phyloP scores from a whole-genome alignment of 805 yeast species.

The Ogataea trehalophila region DNA sequence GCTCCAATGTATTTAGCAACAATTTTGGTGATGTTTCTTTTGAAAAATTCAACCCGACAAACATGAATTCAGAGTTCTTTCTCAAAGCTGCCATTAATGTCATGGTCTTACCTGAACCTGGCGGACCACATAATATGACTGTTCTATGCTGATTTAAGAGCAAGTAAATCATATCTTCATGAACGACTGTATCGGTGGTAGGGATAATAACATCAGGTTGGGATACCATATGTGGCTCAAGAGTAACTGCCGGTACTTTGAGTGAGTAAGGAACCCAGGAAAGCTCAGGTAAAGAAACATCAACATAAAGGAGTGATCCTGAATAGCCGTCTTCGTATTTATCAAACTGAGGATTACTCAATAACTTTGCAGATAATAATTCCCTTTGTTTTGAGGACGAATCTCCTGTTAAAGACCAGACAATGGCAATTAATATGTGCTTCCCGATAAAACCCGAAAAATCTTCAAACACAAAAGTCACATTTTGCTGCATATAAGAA shows the following conservation, averaged over 20 bases:
- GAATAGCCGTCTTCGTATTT: slow-evolving; percentile 1
- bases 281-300: slow-evolving; percentile 40
- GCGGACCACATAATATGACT: slow-evolving; percentile 85
- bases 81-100: slow-evolving; percentile 66
- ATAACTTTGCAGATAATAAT: slow-evolving; percentile 31
- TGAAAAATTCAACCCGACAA: slow-evolving; percentile 75
- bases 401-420: slow-evolving; percentile 70
- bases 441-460: slow-evolving; percentile 29
- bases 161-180: slow-evolving; percentile 55
- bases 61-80: slow-evolving; percentile 48
- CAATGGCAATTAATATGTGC: slow-evolving; percentile 34
- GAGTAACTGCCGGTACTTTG: slow-evolving; percentile 36
- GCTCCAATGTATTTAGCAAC: slow-evolving; percentile 62
- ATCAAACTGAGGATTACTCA: slow-evolving; percentile 17
- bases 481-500: slow-evolving; percentile 15
- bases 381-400: slow-evolving; percentile 35
- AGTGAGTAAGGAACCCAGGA: slow-evolving; percentile 41
- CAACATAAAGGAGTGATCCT: slow-evolving; percentile 35
- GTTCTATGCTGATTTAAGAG: slow-evolving; percentile 54
- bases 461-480: slow-evolving; percentile 25
- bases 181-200: slow-evolving; percentile 70
- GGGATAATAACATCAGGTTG: slow-evolving; percentile 67
- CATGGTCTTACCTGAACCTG: slow-evolving; percentile 98
- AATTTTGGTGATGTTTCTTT: slow-evolving; percentile 66
- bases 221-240: slow-evolving; percentile 56